Conservation (phyloP, 371 early-diverging fungal genomes). For the Coemansia sp. region DNA sequence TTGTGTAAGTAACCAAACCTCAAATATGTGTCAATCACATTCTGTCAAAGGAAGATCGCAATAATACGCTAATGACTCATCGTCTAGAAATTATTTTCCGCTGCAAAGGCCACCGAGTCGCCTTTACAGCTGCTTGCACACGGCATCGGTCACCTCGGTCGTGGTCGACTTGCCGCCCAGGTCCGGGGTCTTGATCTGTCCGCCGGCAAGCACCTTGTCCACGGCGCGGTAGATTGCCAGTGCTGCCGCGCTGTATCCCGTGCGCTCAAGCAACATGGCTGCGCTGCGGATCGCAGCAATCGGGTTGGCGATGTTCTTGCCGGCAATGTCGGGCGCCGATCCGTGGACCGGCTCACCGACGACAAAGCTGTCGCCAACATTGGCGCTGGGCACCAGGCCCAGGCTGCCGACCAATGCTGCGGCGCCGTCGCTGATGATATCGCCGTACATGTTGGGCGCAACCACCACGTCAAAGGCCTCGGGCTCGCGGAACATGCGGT, state of each 20-base stretch:
- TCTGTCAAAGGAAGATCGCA: too few species aligned
- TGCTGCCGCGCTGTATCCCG: conserved; percentile 74
- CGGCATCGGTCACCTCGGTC: conserved; percentile 76
- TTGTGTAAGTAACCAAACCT: too few species aligned
- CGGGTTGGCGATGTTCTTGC: conserved; percentile 93
- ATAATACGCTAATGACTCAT: too few species aligned
- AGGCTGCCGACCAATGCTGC: conserved; percentile 93
- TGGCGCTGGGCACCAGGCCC: conserved; percentile 92
- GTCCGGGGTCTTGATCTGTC: conserved; percentile 77
- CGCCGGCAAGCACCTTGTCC: conserved; percentile 71
- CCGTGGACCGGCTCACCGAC: conserved; percentile 97
- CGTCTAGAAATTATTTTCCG: too few species aligned
- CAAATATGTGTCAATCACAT: too few species aligned
- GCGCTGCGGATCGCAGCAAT: conserved; percentile 91
- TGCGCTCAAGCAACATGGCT: conserved; percentile 82
- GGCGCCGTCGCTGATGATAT: conserved; percentile 93
- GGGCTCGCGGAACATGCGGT: conserved; percentile 95
- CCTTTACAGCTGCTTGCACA: conserved; percentile 64
- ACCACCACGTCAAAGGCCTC: conserved; percentile 92
- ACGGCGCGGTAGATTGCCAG: conserved; percentile 81
- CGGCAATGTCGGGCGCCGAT: conserved; percentile 95
- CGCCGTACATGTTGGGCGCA: conserved; percentile 95
- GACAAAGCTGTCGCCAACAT: conserved; percentile 89
- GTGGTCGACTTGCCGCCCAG: conserved; percentile 89
- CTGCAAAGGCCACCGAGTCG: too few species aligned